Evolutionary conservation across 371 early-diverging fungal genomes (phyloP), one percentile per base, ranked within the genome.

Genomic region (Umbelopsis sp.): DNA sequence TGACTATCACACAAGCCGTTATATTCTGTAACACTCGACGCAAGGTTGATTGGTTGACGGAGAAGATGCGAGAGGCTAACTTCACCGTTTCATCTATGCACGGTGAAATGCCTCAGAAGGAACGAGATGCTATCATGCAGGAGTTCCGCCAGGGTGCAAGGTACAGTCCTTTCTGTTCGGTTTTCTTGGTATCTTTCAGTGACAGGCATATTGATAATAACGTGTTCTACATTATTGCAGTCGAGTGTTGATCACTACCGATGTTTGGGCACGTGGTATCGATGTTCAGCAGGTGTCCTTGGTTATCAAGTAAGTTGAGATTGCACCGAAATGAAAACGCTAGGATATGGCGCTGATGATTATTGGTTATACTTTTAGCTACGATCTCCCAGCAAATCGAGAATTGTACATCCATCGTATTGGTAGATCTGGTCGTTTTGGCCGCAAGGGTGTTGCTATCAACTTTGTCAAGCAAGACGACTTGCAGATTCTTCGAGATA

Each of bases 31-130:
- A 99, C 86, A 97, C 97, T 46, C 92, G 96, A 77, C 89, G 94
- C 80, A 99, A 99, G 94, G 93, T 98, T 66, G 97, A 99, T 77
- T 97, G 95, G 93, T 81, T 99, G 68, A 96, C 98, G 51, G 96
- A 96, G 72, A 92, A 96, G 78, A 93, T 99, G 91, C 86, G 91
- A 67, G 92, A 90, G 73, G 88, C 92, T 52, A 93, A 94, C 75
- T 99, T 98, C 78, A 97, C 99, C 18, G 99, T 99, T 57, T 95
- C 96, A 38, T 90, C 98, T 52, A 97, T 99, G 95, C 98, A 99
- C 84, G 97, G 99, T 78, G 99, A 99, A 65, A 97, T 98, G 92
- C 91, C 92, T 41, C 96, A 96, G 87, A 89, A 89, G 63, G 93
- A 96, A 76, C 90, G 98, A 70, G 93, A 93, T 76, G 87, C 90